These are phyloP conservation scores for Adansonia digitata DNA, from an alignment of 345 rosid species.

Conservation along the genomic window DNA sequence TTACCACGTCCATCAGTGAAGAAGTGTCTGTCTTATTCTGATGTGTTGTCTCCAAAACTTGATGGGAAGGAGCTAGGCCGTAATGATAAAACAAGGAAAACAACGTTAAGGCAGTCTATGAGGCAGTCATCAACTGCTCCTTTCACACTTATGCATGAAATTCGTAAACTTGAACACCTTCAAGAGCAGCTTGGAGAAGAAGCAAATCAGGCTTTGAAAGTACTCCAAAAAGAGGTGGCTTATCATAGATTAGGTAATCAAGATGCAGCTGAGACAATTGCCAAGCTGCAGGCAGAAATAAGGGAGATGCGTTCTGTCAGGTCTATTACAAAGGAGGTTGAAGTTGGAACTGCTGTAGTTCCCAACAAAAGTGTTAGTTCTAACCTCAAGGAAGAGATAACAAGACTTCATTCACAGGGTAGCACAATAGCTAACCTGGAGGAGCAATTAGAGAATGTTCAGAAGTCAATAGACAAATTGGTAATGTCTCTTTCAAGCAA, in stretches of 20 bases:
- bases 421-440: conserved; percentile 90
- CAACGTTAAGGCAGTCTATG: conserved; percentile 71
- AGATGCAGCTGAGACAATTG: conserved; percentile 99
- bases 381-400: conserved; percentile 95
- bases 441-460: conserved; percentile 94
- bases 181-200: conserved; percentile 97
- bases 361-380: conserved; percentile 85
- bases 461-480: conserved; percentile 91
- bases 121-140: conserved; percentile 96
- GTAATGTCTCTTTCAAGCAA: conserved; percentile 92
- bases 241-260: conserved; percentile 97
- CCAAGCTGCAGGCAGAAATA: conserved; percentile 95
- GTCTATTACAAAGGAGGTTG: conserved; percentile 48
- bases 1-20: conserved; percentile 60
- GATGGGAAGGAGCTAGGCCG: conserved; percentile 49
- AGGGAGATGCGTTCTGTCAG: conserved; percentile 78
- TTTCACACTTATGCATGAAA: conserved; percentile 92
- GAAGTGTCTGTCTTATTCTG: conserved; percentile 90
- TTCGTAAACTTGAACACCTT: conserved; percentile 97
- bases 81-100: conserved; percentile 56
- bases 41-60: conserved; percentile 43
- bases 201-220: conserved; percentile 93
- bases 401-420: conserved; percentile 97
- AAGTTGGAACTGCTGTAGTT: conserved; percentile 49
- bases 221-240: conserved; percentile 95